Evolutionary conservation across 2,329 filamentous ascomycete species (phyloP).

Genomic region (Pseudocercospora fijiensis): DNA sequence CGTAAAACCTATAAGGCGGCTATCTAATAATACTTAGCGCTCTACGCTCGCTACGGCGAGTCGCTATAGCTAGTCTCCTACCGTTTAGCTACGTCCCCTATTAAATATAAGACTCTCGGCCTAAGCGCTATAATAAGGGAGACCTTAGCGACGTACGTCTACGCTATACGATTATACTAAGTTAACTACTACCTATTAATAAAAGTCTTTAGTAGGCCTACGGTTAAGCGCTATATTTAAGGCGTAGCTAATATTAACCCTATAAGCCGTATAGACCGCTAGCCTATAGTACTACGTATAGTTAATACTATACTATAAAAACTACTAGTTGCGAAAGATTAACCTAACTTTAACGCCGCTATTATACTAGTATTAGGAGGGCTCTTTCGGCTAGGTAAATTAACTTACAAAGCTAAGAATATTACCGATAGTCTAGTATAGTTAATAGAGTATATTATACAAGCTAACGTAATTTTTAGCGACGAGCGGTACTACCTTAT

Average conservation of each 20-base stretch:
- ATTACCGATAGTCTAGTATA: not conserved
- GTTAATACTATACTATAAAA: not conserved
- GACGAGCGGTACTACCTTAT: no score
- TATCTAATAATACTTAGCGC: not conserved
- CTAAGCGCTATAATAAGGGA: not conserved
- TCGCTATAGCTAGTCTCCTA: not conserved
- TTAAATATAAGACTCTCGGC: not conserved
- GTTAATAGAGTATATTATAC: not conserved
- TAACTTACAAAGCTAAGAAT: not conserved
- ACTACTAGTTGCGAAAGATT: not conserved
- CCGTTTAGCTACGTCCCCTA: not conserved
- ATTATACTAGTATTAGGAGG: not conserved
- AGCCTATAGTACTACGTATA: not conserved
- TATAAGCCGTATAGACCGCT: not conserved
- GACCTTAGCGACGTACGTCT: not conserved
- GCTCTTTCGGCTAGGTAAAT: not conserved
- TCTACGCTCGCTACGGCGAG: not conserved
- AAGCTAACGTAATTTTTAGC: no score
- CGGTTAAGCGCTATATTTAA: not conserved
- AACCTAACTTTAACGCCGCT: not conserved
- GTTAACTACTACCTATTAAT: not conserved
- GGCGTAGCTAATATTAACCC: not conserved
- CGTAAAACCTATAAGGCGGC: not conserved
- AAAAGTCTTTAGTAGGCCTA: not conserved
- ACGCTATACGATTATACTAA: not conserved